A percentile compares a stretch with the other conserved stretches of the same genome.
These are phyloP conservation scores for Nannizziopsis barbatae DNA, from an alignment of 2,329 filamentous ascomycete genomes.

Conservation along the genomic window DNA sequence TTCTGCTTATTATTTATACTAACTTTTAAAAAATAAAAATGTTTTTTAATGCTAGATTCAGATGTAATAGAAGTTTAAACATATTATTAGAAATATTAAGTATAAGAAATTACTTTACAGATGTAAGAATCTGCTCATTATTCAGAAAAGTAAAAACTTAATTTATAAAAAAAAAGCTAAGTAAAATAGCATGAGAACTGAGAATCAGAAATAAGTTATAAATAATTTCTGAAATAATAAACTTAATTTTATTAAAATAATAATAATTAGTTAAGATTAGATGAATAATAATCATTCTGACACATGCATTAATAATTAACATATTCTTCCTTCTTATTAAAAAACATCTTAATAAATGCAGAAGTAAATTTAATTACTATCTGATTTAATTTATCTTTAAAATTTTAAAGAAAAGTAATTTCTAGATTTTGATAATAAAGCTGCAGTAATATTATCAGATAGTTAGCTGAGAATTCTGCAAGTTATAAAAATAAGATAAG, in stretches of 20 bases:
- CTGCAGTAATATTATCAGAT: too few species aligned
- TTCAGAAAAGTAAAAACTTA: constrained; percentile 18
- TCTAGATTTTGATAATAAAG: too few species aligned
- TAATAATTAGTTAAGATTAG: neutral
- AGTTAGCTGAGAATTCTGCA: too few species aligned
- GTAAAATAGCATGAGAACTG: constrained; percentile 23
- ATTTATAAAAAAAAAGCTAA: constrained; percentile 25
- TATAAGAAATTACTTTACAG: too few species aligned
- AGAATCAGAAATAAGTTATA: constrained; percentile 24
- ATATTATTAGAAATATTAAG: neutral
- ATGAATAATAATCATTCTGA: too few species aligned
- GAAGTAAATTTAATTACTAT: constrained; percentile 2
- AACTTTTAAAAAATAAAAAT: too few species aligned
- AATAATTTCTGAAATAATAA: constrained; percentile 23
- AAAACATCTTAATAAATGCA: neutral
- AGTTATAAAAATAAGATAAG: too few species aligned
- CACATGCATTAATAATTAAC: neutral
- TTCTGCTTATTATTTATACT: neutral
- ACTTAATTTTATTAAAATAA: neutral
- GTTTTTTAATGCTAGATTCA: too few species aligned
- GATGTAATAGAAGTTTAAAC: too few species aligned
- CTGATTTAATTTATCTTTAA: neutral
- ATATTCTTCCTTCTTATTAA: constrained; percentile 1
- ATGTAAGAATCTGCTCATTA: too few species aligned
- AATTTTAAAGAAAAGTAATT: too few species aligned